phyloP scores from a whole-genome alignment of 2,329 filamentous ascomycete genomes.

The Pochonia chlamydosporia region DNA sequence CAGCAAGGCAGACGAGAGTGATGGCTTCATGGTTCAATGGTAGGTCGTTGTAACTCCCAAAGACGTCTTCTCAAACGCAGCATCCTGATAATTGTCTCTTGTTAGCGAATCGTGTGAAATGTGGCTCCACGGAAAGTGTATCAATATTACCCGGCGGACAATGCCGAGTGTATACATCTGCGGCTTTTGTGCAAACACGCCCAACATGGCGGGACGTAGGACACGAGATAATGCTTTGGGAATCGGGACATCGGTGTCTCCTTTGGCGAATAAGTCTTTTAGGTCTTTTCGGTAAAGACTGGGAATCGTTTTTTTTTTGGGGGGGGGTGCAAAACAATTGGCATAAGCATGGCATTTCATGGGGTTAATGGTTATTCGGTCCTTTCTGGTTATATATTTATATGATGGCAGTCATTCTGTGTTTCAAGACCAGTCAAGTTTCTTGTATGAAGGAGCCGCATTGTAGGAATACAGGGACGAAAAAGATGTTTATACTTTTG shows the following conservation, averaged over 20 bases:
- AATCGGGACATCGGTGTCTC: constrained; percentile 26
- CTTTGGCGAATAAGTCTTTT: constrained; percentile 37
- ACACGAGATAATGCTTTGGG: constrained; percentile 33
- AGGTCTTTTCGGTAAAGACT: constrained; percentile 33
- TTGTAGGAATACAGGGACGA: not conserved
- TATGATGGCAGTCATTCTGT: not conserved
- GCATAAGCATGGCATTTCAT: not conserved
- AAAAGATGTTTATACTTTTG: not conserved
- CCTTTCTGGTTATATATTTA: not conserved
- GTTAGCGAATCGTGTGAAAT: constrained; percentile 58
- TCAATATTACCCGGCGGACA: constrained; percentile 52
- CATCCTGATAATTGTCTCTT: not conserved
- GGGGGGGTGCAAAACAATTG: no score
- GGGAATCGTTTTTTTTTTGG: not conserved
- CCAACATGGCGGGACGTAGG: constrained; percentile 45
- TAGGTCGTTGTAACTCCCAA: constrained; percentile 25
- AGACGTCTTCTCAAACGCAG: no score
- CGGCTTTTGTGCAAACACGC: constrained; percentile 56
- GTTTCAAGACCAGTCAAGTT: not conserved
- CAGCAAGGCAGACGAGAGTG: constrained; percentile 36
- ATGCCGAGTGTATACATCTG: constrained; percentile 59
- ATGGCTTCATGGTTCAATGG: constrained; percentile 59
- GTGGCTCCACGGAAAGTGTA: constrained; percentile 59
- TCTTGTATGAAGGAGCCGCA: not conserved
- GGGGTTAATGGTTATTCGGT: not conserved